phyloP scores from a whole-genome alignment of 1,284 basidiomycete species.

The Cystobasidium sp. region DNA sequence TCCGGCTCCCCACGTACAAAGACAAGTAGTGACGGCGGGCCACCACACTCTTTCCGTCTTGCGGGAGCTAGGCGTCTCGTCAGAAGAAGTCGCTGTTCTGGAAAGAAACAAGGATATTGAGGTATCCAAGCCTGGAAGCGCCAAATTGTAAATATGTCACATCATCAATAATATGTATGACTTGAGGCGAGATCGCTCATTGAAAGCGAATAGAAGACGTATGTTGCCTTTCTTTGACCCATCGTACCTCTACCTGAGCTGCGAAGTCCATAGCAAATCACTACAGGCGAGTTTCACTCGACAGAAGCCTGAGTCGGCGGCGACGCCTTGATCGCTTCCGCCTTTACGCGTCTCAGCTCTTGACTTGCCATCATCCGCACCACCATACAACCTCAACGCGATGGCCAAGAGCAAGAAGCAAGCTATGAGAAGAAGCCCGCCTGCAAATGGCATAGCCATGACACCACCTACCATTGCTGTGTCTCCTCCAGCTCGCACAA shows the following conservation, averaged over 20 bases:
- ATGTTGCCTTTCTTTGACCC: too few species aligned
- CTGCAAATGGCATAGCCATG: not conserved
- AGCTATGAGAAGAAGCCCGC: not conserved
- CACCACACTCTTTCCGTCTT: conserved; percentile 54
- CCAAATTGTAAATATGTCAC: not conserved
- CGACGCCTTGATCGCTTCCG: not conserved
- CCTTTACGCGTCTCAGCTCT: conserved; percentile 4
- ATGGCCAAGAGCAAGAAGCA: conserved; percentile 31
- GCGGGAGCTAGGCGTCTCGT: conserved; percentile 47
- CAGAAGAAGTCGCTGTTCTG: conserved; percentile 15
- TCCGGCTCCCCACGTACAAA: conserved; percentile 37
- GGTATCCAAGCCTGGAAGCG: conserved; percentile 32
- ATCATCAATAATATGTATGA: too few species aligned
- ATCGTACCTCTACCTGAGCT: too few species aligned
- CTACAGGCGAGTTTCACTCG: too few species aligned
- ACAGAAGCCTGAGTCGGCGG: too few species aligned
- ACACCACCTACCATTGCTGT: not conserved
- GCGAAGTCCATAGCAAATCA: too few species aligned
- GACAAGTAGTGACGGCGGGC: conserved; percentile 53
- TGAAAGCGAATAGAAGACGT: too few species aligned
- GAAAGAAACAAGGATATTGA: conserved; percentile 50
- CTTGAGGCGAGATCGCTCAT: too few species aligned
- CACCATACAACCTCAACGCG: not conserved
- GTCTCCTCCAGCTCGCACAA: not conserved
- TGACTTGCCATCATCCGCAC: not conserved